phyloP scores from a whole-genome alignment of 306 rosid species.

The Quercus dentata region DNA sequence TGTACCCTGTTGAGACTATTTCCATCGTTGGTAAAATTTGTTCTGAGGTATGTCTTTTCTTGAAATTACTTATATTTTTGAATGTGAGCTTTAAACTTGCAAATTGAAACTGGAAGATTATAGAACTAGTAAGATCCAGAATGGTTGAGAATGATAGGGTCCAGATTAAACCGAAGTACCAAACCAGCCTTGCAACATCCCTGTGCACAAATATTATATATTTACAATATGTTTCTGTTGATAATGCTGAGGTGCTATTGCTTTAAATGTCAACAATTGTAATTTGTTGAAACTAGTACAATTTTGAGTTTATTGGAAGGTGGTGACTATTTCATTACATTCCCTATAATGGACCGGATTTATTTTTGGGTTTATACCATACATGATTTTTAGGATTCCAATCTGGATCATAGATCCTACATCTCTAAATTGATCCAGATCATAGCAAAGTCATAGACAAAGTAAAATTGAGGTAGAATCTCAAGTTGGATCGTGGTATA shows the following conservation, averaged over 20 bases:
- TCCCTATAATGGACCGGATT: background rate
- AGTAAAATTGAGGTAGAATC: no score
- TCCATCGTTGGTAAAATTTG: slow-evolving; percentile 93
- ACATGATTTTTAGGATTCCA: no score
- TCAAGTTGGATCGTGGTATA: no score
- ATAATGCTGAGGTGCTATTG: background rate
- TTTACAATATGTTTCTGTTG: background rate
- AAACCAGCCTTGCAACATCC: background rate
- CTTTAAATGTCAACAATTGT: background rate
- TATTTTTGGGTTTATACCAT: background rate
- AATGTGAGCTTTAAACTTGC: slow-evolving; percentile 16
- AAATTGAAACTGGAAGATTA: background rate
- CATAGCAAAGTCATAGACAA: no score
- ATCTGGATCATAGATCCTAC: no score
- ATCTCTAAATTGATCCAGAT: no score
- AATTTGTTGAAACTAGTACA: background rate
- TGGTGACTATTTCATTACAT: background rate
- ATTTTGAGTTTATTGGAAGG: background rate
- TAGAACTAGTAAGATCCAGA: background rate
- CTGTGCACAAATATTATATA: background rate
- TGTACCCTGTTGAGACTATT: slow-evolving; percentile 91
- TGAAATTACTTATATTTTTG: slow-evolving; percentile 8
- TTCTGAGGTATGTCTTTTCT: slow-evolving; percentile 61
- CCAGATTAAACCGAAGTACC: background rate
- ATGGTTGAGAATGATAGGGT: background rate